Conservation (phyloP, 768 basidiomycete genomes). For the Coprinellus aureogranulatus region DNA sequence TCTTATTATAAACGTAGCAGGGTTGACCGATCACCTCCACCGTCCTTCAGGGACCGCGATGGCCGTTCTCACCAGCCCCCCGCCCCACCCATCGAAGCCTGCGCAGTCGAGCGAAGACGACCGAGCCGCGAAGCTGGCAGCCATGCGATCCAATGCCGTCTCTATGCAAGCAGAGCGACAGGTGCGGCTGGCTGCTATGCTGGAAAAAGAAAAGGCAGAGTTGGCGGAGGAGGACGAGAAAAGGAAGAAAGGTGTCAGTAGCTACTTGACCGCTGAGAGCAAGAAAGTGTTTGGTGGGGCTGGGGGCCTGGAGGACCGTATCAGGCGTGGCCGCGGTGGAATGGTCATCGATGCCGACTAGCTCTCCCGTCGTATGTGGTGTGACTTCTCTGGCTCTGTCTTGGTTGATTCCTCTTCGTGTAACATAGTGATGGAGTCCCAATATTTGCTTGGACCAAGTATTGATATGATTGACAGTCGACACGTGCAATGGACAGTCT, state of each 20-base stretch:
- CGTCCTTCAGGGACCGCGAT: slow-evolving; percentile 10
- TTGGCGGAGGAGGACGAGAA: slow-evolving; percentile 69
- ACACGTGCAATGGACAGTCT: slow-evolving; percentile 11
- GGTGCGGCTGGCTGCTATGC: slow-evolving; percentile 61
- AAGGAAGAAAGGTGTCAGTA: slow-evolving; percentile 75
- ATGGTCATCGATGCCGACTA: slow-evolving; percentile 66
- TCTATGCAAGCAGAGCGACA: slow-evolving; percentile 66
- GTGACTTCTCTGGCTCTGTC: background rate
- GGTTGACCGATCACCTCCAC: slow-evolving; percentile 41
- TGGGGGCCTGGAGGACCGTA: slow-evolving; percentile 77
- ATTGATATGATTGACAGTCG: slow-evolving; percentile 1
- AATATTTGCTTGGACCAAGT: background rate
- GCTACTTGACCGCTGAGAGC: slow-evolving; percentile 79
- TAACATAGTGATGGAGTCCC: slow-evolving; percentile 11
- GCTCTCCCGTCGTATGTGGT: background rate
- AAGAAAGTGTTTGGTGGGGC: slow-evolving; percentile 80
- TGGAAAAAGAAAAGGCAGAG: slow-evolving; percentile 79
- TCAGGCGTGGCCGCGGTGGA: slow-evolving; percentile 67
- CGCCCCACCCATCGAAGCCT: background rate
- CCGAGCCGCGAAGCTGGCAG: slow-evolving; percentile 82
- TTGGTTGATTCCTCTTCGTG: slow-evolving; percentile 3
- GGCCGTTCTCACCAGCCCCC: slow-evolving; percentile 15
- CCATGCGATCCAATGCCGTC: slow-evolving; percentile 80
- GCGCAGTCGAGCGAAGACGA: slow-evolving; percentile 38
- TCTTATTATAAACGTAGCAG: slow-evolving; percentile 49